phyloP scores from a whole-genome alignment of 805 yeast species.

The Trichomonascus vanleenenianus region DNA sequence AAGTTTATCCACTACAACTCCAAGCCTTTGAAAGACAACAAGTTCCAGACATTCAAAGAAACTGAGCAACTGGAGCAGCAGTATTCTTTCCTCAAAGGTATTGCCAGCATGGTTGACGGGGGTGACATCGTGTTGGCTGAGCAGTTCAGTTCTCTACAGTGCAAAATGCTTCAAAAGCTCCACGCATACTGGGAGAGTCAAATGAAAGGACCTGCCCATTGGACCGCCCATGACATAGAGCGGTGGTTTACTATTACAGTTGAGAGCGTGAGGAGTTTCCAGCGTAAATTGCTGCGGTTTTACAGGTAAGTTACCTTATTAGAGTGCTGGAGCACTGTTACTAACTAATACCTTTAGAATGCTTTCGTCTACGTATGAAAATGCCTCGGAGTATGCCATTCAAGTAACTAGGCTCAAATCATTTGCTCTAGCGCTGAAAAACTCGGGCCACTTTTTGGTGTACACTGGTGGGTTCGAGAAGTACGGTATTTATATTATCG shows the following conservation, averaged over 20 bases:
- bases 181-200: slow-evolving; percentile 67
- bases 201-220: slow-evolving; percentile 49
- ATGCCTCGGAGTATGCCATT: slow-evolving; percentile 43
- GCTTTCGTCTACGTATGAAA: slow-evolving; percentile 63
- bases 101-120: slow-evolving; percentile 72
- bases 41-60: slow-evolving; percentile 77
- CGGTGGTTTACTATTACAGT: slow-evolving; percentile 40
- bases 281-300: slow-evolving; percentile 78
- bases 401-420: slow-evolving; percentile 30
- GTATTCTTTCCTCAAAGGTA: slow-evolving; percentile 68
- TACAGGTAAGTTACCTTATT: slow-evolving; percentile 32
- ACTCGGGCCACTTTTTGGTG: slow-evolving; percentile 66
- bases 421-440: slow-evolving; percentile 51
- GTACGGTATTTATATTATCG: slow-evolving; percentile 74
- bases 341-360: slow-evolving; percentile 23
- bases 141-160: slow-evolving; percentile 59
- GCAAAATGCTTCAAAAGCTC: slow-evolving; percentile 60
- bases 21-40: slow-evolving; percentile 46
- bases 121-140: slow-evolving; percentile 78
- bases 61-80: slow-evolving; percentile 82
- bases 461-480: slow-evolving; percentile 66
- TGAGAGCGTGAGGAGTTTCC: slow-evolving; percentile 40
- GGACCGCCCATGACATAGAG: slow-evolving; percentile 36
- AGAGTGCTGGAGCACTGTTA: background rate
- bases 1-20: slow-evolving; percentile 53